Conservation (phyloP, 2,329 filamentous ascomycete species). For the Sporothrix inflata region DNA sequence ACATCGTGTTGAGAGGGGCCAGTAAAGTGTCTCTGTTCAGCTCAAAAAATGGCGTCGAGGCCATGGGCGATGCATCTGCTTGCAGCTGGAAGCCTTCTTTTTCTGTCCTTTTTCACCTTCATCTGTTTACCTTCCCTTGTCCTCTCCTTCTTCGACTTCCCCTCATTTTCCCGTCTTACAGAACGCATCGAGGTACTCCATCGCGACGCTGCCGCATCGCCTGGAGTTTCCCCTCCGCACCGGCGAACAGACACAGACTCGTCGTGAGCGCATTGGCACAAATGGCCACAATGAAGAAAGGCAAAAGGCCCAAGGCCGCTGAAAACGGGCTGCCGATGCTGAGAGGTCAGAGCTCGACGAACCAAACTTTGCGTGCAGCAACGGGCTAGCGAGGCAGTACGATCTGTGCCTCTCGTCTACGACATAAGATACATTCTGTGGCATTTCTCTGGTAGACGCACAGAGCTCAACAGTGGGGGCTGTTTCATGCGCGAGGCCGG, state of each 20-base stretch:
- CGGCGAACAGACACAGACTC: slow-evolving; percentile 13
- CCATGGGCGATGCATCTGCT: slow-evolving; percentile 7
- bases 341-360: slow-evolving; percentile 21
- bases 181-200: background rate
- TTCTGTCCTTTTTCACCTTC: background rate
- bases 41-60: background rate
- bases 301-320: background rate
- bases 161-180: slow-evolving; percentile 16
- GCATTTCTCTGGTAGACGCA: slow-evolving; percentile 6
- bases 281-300: background rate
- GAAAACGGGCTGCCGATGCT: background rate
- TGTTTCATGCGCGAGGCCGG: background rate
- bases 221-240: background rate
- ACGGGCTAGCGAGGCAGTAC: background rate
- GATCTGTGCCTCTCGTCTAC: background rate
- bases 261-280: slow-evolving; percentile 1
- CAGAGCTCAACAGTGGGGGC: slow-evolving; percentile 8
- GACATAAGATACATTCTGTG: background rate
- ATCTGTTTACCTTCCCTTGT: background rate
- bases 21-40: slow-evolving; percentile 1
- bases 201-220: background rate
- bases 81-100: background rate
- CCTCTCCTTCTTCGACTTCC: background rate
- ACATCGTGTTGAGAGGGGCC: background rate
- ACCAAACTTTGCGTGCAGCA: background rate